Conservation (phyloP, 2,329 filamentous ascomycete species). For the Diaporthe batatas region DNA sequence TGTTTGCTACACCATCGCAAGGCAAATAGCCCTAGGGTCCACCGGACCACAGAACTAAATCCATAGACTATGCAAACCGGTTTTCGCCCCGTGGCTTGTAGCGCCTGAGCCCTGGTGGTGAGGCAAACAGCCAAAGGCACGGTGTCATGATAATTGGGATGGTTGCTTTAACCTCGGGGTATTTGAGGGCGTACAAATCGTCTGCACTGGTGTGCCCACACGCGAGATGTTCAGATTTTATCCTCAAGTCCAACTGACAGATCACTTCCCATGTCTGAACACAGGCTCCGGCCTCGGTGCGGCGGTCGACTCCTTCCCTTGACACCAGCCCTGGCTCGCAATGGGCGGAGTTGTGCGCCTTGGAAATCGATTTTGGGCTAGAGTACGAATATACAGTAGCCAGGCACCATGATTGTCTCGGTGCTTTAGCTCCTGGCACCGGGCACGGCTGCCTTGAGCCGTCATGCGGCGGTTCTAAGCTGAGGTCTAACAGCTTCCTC, state of each 20-base stretch:
- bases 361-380: background rate
- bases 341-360: background rate
- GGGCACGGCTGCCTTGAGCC: too few species aligned
- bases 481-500: background rate
- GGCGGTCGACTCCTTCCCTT: background rate
- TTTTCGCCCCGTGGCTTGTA: background rate
- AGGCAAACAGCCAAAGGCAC: background rate
- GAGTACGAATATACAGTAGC: background rate
- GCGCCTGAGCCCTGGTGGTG: background rate
- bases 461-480: too few species aligned
- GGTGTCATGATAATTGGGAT: background rate
- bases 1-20: too few species aligned
- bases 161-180: background rate
- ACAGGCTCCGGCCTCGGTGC: background rate
- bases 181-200: background rate
- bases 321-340: background rate
- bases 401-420: background rate
- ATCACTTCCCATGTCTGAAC: background rate
- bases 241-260: background rate
- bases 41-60: background rate
- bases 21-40: background rate
- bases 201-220: background rate
- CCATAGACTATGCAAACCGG: background rate
- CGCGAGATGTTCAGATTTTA: background rate
- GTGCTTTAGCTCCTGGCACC: slow-evolving; percentile 3